Percentiles rank a stretch among this genome's conserved stretches.
Conservation (phyloP, 2,329 filamentous ascomycete genomes). For the Xylaria sp. region DNA sequence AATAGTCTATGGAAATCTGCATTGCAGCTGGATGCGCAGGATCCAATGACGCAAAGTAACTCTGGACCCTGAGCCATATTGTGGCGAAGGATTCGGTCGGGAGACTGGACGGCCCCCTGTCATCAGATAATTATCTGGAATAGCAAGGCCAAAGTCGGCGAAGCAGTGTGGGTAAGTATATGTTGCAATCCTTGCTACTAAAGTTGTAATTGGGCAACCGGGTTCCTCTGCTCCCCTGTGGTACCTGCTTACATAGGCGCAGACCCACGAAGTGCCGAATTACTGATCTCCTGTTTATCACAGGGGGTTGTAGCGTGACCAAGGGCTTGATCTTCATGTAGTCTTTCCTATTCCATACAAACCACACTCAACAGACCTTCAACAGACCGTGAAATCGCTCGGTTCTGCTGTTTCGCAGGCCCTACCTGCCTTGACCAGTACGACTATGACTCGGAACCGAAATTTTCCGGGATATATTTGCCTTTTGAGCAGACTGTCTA, state of each 20-base stretch:
- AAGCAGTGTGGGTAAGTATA: neutral
- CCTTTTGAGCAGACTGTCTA: neutral
- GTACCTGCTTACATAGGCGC: no score
- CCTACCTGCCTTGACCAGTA: no score
- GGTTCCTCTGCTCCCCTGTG: conserved; percentile 10
- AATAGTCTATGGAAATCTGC: conserved; percentile 1
- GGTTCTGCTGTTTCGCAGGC: neutral
- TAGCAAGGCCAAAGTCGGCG: neutral
- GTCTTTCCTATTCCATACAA: neutral
- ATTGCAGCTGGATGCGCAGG: conserved; percentile 15
- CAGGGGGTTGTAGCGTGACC: neutral
- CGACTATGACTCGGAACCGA: no score
- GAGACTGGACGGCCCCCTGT: neutral
- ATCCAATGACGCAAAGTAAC: conserved; percentile 17
- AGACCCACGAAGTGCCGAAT: conserved; percentile 13
- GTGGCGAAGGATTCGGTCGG: neutral
- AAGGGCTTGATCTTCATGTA: neutral
- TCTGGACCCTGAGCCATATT: conserved; percentile 4
- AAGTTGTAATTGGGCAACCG: conserved; percentile 22
- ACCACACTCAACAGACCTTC: neutral
- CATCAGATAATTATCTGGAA: conserved; percentile 19
- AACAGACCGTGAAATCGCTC: neutral
- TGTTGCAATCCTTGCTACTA: conserved; percentile 23
- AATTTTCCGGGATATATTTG: neutral
- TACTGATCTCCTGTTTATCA: neutral